A percentile compares a stretch with the other conserved stretches of the same genome.
These are phyloP conservation scores for Colletotrichum sp. DNA, from an alignment of 2,329 filamentous ascomycete genomes.

Conservation along the genomic window DNA sequence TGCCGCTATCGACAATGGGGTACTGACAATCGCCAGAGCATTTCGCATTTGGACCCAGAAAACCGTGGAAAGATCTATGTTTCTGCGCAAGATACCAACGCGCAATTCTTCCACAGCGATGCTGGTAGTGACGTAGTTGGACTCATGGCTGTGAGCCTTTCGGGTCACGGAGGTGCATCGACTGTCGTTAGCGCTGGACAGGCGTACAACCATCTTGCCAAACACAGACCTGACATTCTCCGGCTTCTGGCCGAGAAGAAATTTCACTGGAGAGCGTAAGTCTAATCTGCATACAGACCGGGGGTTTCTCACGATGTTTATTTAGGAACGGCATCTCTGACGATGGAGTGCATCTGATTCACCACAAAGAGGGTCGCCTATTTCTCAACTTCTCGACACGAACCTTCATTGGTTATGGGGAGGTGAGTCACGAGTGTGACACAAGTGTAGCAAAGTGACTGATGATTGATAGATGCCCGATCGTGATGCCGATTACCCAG, in stretches of 20 bases:
- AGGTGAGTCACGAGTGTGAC: background rate
- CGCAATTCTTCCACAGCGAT: background rate
- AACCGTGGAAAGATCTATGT: background rate
- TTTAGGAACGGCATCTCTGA: background rate
- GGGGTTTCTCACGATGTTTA: background rate
- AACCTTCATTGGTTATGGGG: background rate
- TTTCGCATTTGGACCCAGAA: background rate
- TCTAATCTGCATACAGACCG: background rate
- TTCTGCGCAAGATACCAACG: background rate
- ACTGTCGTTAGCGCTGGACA: background rate
- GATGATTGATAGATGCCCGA: background rate
- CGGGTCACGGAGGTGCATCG: background rate
- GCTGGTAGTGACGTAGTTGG: background rate
- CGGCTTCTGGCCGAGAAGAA: background rate
- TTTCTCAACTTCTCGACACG: background rate
- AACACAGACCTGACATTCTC: background rate
- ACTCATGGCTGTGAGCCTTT: background rate
- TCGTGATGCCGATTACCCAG: background rate
- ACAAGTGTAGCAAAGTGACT: accelerated
- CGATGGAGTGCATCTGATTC: background rate
- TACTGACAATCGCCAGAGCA: background rate
- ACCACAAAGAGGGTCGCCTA: background rate
- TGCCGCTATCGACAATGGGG: background rate
- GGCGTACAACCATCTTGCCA: background rate
- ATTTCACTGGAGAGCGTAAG: background rate